Conservation (phyloP, 495 filamentous ascomycete species). For the Daldinia grandis region DNA sequence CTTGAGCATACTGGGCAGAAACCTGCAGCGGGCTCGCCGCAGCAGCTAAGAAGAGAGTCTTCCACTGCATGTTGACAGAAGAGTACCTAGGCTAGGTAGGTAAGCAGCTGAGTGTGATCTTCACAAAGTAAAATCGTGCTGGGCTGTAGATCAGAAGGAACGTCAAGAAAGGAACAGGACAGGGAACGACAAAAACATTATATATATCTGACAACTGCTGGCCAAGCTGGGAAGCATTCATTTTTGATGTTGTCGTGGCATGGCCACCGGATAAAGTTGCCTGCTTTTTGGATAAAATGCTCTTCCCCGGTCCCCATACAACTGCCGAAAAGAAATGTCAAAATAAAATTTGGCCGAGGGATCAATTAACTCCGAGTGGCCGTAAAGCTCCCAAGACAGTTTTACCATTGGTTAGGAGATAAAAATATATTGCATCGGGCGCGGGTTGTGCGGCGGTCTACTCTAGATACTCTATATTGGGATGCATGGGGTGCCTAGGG, state of each 20-base stretch:
- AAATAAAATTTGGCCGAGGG: conserved; percentile 40
- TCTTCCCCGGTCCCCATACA: background rate
- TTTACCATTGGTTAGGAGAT: conserved; percentile 16
- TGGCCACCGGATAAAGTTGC: conserved; percentile 29
- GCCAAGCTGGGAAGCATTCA: conserved; percentile 1
- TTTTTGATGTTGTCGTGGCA: conserved; percentile 28
- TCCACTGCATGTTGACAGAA: conserved; percentile 37
- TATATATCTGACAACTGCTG: conserved; percentile 21
- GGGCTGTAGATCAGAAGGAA: conserved; percentile 25
- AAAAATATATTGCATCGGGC: conserved; percentile 13
- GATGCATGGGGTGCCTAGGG: conserved; percentile 8
- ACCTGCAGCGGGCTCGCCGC: conserved; percentile 38
- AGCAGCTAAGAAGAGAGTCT: conserved; percentile 33
- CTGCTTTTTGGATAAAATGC: conserved; percentile 32
- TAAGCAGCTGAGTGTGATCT: conserved; percentile 32
- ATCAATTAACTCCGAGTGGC: conserved; percentile 20
- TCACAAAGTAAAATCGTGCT: conserved; percentile 18
- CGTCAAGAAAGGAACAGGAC: background rate
- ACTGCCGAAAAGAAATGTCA: conserved; percentile 29
- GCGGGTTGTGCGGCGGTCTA: conserved; percentile 1
- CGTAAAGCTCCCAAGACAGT: background rate
- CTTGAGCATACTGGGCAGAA: conserved; percentile 36
- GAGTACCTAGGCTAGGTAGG: no score
- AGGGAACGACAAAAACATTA: conserved; percentile 20
- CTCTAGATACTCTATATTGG: conserved; percentile 31